Percentiles rank a stretch among this genome's conserved stretches.
Evolutionary conservation across 2,329 filamentous ascomycete species (phyloP).

Genomic region (Stachybotrys elegans): DNA sequence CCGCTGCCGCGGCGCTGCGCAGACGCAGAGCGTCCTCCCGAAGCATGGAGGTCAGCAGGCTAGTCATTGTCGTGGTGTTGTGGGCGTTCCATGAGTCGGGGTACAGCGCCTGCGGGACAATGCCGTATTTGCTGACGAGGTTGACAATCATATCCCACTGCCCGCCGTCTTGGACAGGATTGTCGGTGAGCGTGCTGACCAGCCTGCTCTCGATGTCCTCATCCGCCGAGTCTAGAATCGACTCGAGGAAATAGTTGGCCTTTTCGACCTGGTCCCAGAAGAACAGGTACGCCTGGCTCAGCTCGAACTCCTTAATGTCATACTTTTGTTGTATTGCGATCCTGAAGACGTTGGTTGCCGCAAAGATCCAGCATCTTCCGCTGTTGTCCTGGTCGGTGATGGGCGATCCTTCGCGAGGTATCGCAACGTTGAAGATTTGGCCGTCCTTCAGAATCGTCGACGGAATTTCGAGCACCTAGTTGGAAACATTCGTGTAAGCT

Average conservation of each 20-base stretch:
- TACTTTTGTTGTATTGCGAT: conserved; percentile 84
- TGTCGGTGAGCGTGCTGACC: conserved; percentile 62
- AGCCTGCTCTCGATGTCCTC: conserved; percentile 69
- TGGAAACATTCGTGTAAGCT: no score
- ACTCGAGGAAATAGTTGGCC: conserved; percentile 83
- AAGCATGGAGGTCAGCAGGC: conserved; percentile 74
- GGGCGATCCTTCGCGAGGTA: conserved; percentile 74
- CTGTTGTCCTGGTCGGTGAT: conserved; percentile 81
- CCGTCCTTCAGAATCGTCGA: no score
- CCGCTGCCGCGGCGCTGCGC: conserved; percentile 45
- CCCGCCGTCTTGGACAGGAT: conserved; percentile 73
- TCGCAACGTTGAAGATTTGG: conserved; percentile 81
- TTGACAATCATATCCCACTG: conserved; percentile 94
- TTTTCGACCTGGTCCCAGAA: conserved; percentile 96
- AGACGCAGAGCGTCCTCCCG: conserved; percentile 78
- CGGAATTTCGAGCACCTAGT: no score
- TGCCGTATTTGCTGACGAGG: conserved; percentile 78
- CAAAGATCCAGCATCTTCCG: conserved; percentile 88
- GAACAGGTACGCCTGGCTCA: conserved; percentile 85
- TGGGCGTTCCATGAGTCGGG: conserved; percentile 77
- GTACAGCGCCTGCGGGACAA: conserved; percentile 78
- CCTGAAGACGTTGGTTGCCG: conserved; percentile 85
- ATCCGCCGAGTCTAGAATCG: conserved; percentile 67
- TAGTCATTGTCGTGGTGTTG: conserved; percentile 65
- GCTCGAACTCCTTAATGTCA: conserved; percentile 70